A percentile compares a stretch with the other conserved stretches of the same genome.
These are phyloP conservation scores for Coemansia sp. DNA, from an alignment of 192 early-diverging fungal genomes.

Conservation along the genomic window DNA sequence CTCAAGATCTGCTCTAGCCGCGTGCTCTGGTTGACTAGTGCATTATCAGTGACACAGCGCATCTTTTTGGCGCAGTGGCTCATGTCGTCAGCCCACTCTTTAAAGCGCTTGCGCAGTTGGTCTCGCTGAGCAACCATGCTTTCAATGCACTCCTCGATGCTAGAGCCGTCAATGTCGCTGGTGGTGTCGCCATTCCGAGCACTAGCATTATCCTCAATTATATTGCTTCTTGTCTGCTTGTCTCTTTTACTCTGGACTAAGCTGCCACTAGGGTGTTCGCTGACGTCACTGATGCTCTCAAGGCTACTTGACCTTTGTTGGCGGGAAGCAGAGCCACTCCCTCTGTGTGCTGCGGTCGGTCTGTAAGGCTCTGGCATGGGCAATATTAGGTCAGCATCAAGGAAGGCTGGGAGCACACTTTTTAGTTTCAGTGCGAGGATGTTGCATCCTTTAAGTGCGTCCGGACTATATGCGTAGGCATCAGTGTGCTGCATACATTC, in stretches of 20 bases:
- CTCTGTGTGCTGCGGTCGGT: not conserved
- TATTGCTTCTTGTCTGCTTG: not conserved
- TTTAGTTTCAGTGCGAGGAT: not conserved
- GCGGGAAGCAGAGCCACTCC: not conserved
- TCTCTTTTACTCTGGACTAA: not conserved
- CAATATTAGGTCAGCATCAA: no score
- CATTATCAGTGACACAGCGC: slow-evolving; percentile 36
- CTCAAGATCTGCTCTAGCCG: slow-evolving; percentile 33
- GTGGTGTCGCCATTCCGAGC: not conserved
- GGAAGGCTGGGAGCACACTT: not conserved
- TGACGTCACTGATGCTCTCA: slow-evolving; percentile 6
- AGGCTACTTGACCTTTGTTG: not conserved
- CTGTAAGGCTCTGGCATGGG: not conserved
- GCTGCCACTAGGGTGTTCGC: not conserved
- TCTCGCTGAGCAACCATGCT: slow-evolving; percentile 36
- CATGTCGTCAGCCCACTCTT: slow-evolving; percentile 35
- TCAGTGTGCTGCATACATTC: no score
- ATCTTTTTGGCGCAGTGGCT: slow-evolving; percentile 19
- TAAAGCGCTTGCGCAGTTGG: slow-evolving; percentile 44
- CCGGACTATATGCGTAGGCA: not conserved
- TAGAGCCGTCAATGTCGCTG: not conserved
- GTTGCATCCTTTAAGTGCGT: not conserved
- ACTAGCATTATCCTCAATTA: not conserved
- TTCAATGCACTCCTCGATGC: slow-evolving; percentile 24
- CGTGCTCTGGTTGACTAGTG: slow-evolving; percentile 47